Conservation (phyloP, 768 basidiomycete species). For the Trametes punicea region DNA sequence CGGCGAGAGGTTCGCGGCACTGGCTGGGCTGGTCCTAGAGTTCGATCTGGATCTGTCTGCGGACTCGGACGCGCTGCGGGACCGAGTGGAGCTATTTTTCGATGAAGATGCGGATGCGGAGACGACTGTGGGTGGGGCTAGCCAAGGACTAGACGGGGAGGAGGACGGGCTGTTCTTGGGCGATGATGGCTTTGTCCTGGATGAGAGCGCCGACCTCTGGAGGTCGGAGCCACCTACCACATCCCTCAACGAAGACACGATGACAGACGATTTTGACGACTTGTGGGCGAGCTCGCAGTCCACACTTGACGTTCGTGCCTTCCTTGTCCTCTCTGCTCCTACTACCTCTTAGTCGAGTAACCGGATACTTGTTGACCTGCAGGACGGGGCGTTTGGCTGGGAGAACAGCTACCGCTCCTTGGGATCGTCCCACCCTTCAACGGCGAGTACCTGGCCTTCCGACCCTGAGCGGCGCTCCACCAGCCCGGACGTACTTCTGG, state of each 20-base stretch:
- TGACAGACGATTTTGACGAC: conserved; percentile 6
- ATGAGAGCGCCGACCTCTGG: neutral
- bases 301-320: conserved; percentile 13
- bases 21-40: neutral
- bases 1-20: neutral
- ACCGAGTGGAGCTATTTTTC: conserved; percentile 4
- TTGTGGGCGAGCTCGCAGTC: conserved; percentile 14
- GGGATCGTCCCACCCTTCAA: neutral
- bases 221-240: neutral
- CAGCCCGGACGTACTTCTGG: conserved; percentile 1
- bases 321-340: neutral
- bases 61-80: neutral
- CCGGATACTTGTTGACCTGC: neutral
- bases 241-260: neutral
- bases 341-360: neutral
- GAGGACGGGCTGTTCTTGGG: neutral
- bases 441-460: neutral
- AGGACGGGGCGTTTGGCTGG: conserved; percentile 6
- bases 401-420: neutral
- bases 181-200: neutral
- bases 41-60: neutral
- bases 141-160: neutral
- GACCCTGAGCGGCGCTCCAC: neutral
- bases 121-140: conserved; percentile 4
- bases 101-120: conserved; percentile 3